Conservation (phyloP, 2,329 filamentous ascomycete species). For the Cladosporium austrohemisphaericum region DNA sequence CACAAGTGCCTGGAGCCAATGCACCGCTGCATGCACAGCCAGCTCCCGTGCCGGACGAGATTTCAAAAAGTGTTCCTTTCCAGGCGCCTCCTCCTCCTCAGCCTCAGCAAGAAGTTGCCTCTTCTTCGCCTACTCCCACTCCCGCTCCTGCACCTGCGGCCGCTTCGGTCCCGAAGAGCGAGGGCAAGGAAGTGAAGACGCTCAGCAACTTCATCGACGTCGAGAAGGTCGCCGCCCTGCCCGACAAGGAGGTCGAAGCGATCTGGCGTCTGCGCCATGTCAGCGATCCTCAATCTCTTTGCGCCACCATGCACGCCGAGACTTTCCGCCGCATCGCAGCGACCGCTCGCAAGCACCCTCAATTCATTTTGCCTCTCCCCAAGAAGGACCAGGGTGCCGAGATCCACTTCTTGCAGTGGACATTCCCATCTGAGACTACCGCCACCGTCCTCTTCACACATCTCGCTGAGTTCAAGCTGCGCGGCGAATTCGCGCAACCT, state of each 20-base stretch:
- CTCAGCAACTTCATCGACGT: slow-evolving; percentile 72
- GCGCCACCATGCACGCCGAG: slow-evolving; percentile 70
- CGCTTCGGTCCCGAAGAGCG: slow-evolving; percentile 33
- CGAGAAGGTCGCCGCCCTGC: slow-evolving; percentile 68
- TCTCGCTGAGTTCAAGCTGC: slow-evolving; percentile 84
- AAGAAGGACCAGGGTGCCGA: slow-evolving; percentile 68
- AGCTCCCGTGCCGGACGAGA: slow-evolving; percentile 26
- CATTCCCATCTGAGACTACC: slow-evolving; percentile 67
- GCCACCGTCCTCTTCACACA: slow-evolving; percentile 80
- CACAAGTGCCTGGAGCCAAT: slow-evolving; percentile 52
- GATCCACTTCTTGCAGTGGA: slow-evolving; percentile 96
- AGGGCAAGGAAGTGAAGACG: slow-evolving; percentile 54
- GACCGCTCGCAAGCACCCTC: slow-evolving; percentile 70
- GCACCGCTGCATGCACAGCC: slow-evolving; percentile 37
- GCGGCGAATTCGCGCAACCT: slow-evolving; percentile 83
- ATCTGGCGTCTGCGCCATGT: slow-evolving; percentile 90
- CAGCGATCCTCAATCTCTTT: slow-evolving; percentile 68
- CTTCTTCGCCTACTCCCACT: slow-evolving; percentile 16
- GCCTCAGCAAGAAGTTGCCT: slow-evolving; percentile 24
- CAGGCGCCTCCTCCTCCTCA: slow-evolving; percentile 36
- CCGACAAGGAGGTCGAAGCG: slow-evolving; percentile 75
- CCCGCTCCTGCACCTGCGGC: slow-evolving; percentile 24
- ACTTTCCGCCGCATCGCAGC: slow-evolving; percentile 71
- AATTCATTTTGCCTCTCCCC: slow-evolving; percentile 86
- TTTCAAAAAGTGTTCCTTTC: slow-evolving; percentile 28